These are phyloP conservation scores for Euptelea pleiosperma DNA, from an alignment of 164 flowering plant species.

Conservation along the genomic window DNA sequence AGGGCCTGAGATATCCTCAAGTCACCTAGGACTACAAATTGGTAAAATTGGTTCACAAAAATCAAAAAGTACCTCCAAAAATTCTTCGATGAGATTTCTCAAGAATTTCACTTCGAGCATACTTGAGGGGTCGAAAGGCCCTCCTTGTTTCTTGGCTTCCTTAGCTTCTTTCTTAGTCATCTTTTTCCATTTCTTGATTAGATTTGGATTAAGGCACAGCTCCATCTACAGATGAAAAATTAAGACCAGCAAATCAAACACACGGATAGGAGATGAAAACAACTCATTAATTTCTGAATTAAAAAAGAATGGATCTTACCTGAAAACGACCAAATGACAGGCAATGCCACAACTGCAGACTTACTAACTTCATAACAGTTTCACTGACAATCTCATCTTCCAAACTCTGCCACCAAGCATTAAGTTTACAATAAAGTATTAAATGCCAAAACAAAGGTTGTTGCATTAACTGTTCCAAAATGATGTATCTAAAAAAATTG, in stretches of 20 bases:
- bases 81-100: constrained; percentile 80
- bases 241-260: neutral
- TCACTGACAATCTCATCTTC: constrained; percentile 93
- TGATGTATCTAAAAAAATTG: no score
- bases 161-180: constrained; percentile 64
- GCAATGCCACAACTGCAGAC: constrained; percentile 81
- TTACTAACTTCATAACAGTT: constrained; percentile 66
- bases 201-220: constrained; percentile 60
- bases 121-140: constrained; percentile 50
- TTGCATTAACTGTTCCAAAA: no score
- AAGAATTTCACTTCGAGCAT: constrained; percentile 72
- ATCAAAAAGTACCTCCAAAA: constrained; percentile 57
- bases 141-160: constrained; percentile 59
- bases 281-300: constrained; percentile 1
- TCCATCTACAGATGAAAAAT: constrained; percentile 60
- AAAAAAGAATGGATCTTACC: constrained; percentile 33
- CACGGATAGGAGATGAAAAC: neutral
- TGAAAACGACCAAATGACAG: constrained; percentile 91
- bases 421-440: neutral
- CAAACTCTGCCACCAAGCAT: constrained; percentile 65
- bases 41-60: neutral
- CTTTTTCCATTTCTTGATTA: constrained; percentile 83
- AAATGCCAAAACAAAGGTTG: no score
- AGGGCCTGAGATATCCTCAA: neutral
- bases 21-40: neutral